Conservation (phyloP, 2,329 filamentous ascomycete species). For the Pseudocercospora fuligena region DNA sequence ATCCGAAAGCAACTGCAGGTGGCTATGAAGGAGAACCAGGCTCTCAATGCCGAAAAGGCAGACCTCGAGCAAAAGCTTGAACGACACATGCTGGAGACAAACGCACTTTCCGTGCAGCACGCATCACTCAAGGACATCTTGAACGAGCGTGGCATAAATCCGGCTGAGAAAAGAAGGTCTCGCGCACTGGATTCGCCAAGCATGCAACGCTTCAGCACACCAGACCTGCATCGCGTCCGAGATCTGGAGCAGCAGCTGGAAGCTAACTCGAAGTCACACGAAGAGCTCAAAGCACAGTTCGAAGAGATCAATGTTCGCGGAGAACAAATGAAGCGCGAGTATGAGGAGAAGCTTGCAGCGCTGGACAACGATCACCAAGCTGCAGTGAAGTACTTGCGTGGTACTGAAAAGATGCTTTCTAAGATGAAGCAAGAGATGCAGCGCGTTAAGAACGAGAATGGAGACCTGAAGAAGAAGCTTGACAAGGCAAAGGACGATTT, state of each 20-base stretch:
- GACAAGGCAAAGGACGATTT: slow-evolving; percentile 43
- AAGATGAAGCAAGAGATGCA: slow-evolving; percentile 98
- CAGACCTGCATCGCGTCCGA: slow-evolving; percentile 76
- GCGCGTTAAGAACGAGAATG: slow-evolving; percentile 86
- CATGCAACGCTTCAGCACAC: slow-evolving; percentile 69
- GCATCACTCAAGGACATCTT: slow-evolving; percentile 92
- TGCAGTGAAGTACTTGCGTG: slow-evolving; percentile 96
- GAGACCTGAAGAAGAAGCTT: slow-evolving; percentile 81
- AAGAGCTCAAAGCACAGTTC: slow-evolving; percentile 79
- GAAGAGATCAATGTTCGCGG: slow-evolving; percentile 78
- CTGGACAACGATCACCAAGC: slow-evolving; percentile 98
- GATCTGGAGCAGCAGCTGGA: slow-evolving; percentile 90
- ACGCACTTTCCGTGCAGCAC: slow-evolving; percentile 89
- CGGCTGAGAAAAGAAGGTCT: slow-evolving; percentile 71
- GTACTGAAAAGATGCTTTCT: slow-evolving; percentile 98
- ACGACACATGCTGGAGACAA: slow-evolving; percentile 88
- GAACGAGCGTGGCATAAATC: slow-evolving; percentile 83
- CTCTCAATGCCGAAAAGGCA: slow-evolving; percentile 77
- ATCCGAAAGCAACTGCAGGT: slow-evolving; percentile 89
- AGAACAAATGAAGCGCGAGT: slow-evolving; percentile 84
- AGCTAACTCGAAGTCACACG: slow-evolving; percentile 75
- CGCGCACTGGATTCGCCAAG: slow-evolving; percentile 74
- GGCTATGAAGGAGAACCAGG: slow-evolving; percentile 80
- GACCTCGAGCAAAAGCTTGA: slow-evolving; percentile 83
- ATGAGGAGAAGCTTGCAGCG: slow-evolving; percentile 90